Evolutionary conservation across 1,139 yeast genomes (phyloP).

Genomic region (Zhuliangozyma parablackwelliae): DNA sequence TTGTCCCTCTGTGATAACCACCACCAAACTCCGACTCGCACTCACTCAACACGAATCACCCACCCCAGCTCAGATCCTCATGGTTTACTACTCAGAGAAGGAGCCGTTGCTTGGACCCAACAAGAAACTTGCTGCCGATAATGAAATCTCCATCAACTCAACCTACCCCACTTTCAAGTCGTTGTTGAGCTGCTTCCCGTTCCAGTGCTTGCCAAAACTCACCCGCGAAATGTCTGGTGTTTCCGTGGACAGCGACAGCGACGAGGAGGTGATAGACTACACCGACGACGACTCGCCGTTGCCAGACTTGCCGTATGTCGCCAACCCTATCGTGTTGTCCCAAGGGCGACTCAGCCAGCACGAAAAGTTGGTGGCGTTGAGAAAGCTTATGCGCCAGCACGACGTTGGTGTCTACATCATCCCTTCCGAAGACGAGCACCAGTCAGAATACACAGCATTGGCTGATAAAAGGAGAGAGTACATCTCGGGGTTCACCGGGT

Average conservation of each 20-base stretch:
- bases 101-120: conserved; percentile 17
- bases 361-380: conserved; percentile 27
- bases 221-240: conserved; percentile 3
- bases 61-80: not conserved
- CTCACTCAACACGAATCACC: not conserved
- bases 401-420: conserved; percentile 48
- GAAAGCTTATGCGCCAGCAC: conserved; percentile 37
- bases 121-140: conserved; percentile 9
- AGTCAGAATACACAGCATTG: conserved; percentile 48
- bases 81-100: conserved; percentile 16
- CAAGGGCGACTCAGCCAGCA: conserved; percentile 7
- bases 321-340: conserved; percentile 8
- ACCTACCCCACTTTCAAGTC: conserved; percentile 19
- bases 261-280: conserved; percentile 10
- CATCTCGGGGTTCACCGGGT: conserved; percentile 52
- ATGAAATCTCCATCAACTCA: conserved; percentile 17
- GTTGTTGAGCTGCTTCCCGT: conserved; percentile 21
- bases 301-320: conserved; percentile 24
- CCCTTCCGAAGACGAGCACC: conserved; percentile 61
- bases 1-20: too few species aligned
- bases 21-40: too few species aligned
- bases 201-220: conserved; percentile 17
- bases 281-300: conserved; percentile 21
- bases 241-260: conserved; percentile 5
- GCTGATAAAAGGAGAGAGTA: conserved; percentile 50